Percentiles rank a stretch among this genome's conserved stretches.
These are phyloP conservation scores for Obba rivulosa DNA, from an alignment of 768 basidiomycete genomes.

Conservation along the genomic window DNA sequence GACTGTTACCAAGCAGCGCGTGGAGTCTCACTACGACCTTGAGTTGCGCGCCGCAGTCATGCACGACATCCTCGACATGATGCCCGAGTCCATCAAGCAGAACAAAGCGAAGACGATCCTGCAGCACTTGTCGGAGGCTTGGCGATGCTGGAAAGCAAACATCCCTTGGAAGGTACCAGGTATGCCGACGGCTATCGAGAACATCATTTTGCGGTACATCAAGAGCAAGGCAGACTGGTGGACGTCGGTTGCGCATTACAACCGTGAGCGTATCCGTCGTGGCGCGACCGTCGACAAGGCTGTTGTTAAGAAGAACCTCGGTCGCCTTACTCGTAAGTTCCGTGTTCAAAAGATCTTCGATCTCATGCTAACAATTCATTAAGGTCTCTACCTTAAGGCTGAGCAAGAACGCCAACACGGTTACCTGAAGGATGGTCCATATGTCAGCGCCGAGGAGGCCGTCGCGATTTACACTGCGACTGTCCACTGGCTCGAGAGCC, in stretches of 20 bases:
- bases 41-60: constrained; percentile 97
- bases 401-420: constrained; percentile 99
- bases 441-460: constrained; percentile 97
- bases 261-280: constrained; percentile 94
- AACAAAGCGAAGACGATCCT: constrained; percentile 99
- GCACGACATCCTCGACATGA: constrained; percentile 99
- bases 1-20: constrained; percentile 98
- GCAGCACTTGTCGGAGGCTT: constrained; percentile 96
- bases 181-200: constrained; percentile 99
- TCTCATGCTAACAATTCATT: not conserved
- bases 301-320: constrained; percentile 98
- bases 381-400: constrained; percentile 91
- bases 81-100: constrained; percentile 99
- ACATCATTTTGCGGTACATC: constrained; percentile 97
- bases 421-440: constrained; percentile 98
- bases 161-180: constrained; percentile 99
- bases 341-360: not conserved
- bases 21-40: constrained; percentile 97
- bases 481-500: constrained; percentile 97
- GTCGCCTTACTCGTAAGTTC: constrained; percentile 84
- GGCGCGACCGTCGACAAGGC: constrained; percentile 98
- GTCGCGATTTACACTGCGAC: constrained; percentile 98
- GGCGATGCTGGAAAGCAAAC: constrained; percentile 97
- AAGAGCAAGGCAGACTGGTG: constrained; percentile 99
- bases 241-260: constrained; percentile 97